Conservation (phyloP, 305 asterid genomes). For the Fraxinus floribunda region DNA sequence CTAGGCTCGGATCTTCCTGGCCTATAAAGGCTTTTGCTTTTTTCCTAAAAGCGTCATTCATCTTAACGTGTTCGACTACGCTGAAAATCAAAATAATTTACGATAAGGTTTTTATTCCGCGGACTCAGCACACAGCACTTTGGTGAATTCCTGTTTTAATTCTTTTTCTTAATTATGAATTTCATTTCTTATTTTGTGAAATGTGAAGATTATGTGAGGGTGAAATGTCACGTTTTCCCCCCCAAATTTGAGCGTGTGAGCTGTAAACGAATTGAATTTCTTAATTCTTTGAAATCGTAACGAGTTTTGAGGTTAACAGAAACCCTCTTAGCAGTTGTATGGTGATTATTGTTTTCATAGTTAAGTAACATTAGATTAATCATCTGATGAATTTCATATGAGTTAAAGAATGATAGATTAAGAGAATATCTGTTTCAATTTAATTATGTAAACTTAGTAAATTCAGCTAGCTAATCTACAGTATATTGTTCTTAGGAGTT, state of each 20-base stretch:
- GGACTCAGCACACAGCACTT: conserved; percentile 11
- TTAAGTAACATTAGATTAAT: conserved; percentile 5
- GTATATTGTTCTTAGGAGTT: background rate
- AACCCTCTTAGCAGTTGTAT: too few species aligned
- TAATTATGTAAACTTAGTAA: background rate
- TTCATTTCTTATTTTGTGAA: background rate
- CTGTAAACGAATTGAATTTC: too few species aligned
- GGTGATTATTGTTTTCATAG: background rate
- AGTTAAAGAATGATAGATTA: background rate
- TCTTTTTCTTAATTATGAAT: background rate
- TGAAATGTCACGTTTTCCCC: background rate
- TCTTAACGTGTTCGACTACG: conserved; percentile 21
- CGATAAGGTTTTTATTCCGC: conserved; percentile 36
- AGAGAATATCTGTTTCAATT: background rate
- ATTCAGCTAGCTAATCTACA: background rate
- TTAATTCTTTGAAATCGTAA: too few species aligned
- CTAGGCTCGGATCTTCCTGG: conserved; percentile 34
- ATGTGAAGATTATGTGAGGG: background rate
- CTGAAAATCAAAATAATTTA: conserved; percentile 13
- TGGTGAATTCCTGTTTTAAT: background rate
- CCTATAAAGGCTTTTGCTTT: conserved; percentile 35
- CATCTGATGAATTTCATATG: background rate
- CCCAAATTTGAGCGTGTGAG: too few species aligned
- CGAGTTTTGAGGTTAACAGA: too few species aligned
- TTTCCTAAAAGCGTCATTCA: conserved; percentile 7